Evolutionary conservation across 108 stramenopile species (phyloP).

Genomic region (Cyclotella baltica): DNA sequence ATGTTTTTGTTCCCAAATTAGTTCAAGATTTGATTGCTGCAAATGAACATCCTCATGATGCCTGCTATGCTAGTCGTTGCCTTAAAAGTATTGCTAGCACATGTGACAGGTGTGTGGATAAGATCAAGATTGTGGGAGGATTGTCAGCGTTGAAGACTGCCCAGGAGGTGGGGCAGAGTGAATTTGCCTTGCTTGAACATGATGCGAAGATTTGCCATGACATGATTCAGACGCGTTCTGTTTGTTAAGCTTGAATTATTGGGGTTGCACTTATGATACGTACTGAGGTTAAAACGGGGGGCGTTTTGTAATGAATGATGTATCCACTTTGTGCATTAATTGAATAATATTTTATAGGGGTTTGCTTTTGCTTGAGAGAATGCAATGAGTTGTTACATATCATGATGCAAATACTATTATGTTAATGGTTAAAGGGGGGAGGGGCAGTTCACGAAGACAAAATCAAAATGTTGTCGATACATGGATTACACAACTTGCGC

Average conservation of each 20-base stretch:
- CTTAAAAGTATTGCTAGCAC: conserved; percentile 50
- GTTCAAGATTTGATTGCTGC: conserved; percentile 61
- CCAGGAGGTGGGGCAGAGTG: conserved; percentile 48
- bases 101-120: conserved; percentile 37
- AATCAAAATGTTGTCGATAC: too few relatives aligned
- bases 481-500: too few relatives aligned
- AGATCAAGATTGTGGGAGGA: conserved; percentile 49
- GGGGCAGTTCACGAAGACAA: too few relatives aligned
- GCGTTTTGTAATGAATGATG: too few relatives aligned
- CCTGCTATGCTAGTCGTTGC: conserved; percentile 68
- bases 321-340: too few relatives aligned
- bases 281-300: too few relatives aligned
- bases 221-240: conserved; percentile 7
- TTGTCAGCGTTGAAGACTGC: conserved; percentile 55
- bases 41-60: conserved; percentile 59
- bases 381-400: too few relatives aligned
- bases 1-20: conserved; percentile 63
- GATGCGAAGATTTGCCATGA: conserved; percentile 56
- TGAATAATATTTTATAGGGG: too few relatives aligned
- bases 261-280: not conserved
- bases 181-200: conserved; percentile 66
- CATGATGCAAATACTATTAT: too few relatives aligned
- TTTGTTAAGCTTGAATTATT: not conserved
- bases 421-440: too few relatives aligned
- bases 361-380: too few relatives aligned